Evolutionary conservation across 2,329 filamentous ascomycete species (phyloP), one percentile per base, ranked within the genome.

Genomic region (Chaetomium olivaceum): DNA sequence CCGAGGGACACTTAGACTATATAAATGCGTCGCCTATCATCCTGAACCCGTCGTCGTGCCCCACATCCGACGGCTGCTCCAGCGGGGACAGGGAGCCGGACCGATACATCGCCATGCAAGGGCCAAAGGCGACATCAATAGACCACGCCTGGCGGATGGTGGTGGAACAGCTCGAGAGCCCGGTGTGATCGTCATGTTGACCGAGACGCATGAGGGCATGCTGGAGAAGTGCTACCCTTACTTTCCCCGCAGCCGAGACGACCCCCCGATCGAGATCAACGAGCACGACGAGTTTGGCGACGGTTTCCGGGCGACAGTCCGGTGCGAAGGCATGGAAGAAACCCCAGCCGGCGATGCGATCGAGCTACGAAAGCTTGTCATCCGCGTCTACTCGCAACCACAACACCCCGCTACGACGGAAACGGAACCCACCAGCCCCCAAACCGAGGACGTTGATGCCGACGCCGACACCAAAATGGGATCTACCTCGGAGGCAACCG

Each of bases 141-240:
- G 87, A 89, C 70, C 92, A 96, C 74, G 91, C 96, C 70, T 99
- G 94, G 91, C 91, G 95, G 74, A 99, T 99, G 95, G 83, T 97
- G 43, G 91, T 91, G 76, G 89, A 96, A 73, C 92, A 96, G 77
- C 77, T 84, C 60, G 74, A 80, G 29, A 87, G 89, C 55, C 87
- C 2, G 92, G 88, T 1, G 92, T 98, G 64, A 89, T 98, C 61
- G 89, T 98, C 64, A 97, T 98, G 91, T 86, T 99, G 68, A 99
- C 94, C 2, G 92, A 93, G 75, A 94, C 92, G 29, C 84, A 91
- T 74, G 94, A 98, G 77, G 83, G 85, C 36, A 85, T 86, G 65
- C 81, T 86, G 73, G 87, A 96, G 77, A 97, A 97, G 77, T 98
- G 94, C 78, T 92, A 86, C 70, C 91, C 89, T 54, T 99, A 99